Evolutionary conservation across 1,284 basidiomycete species (phyloP).

Genomic region (Mycena citricolor): DNA sequence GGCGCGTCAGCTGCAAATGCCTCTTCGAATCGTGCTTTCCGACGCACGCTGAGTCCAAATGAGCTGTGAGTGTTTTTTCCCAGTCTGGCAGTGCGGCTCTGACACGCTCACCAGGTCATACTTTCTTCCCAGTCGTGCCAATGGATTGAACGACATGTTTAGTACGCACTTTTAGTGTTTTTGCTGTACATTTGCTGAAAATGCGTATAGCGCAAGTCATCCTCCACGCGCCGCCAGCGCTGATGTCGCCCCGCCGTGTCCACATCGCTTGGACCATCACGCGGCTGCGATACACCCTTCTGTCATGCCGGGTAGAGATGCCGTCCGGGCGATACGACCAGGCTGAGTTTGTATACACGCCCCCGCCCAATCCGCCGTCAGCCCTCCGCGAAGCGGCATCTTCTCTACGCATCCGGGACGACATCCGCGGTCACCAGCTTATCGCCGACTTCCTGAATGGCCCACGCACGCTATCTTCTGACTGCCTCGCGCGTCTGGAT

Average conservation of each 20-base stretch:
- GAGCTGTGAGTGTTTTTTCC: slow-evolving; percentile 7
- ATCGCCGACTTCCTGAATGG: neutral
- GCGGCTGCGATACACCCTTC: slow-evolving; percentile 11
- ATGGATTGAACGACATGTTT: slow-evolving; percentile 19
- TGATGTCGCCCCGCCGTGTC: slow-evolving; percentile 15
- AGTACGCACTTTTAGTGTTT: neutral
- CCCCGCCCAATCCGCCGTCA: neutral
- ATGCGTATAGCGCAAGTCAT: slow-evolving; percentile 8
- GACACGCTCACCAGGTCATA: slow-evolving; percentile 10
- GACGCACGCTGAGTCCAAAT: slow-evolving; percentile 13
- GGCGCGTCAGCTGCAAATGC: too few species aligned
- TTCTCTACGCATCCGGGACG: neutral
- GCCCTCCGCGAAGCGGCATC: slow-evolving; percentile 2
- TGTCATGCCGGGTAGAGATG: slow-evolving; percentile 21
- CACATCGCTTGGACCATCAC: slow-evolving; percentile 16
- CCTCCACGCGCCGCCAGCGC: slow-evolving; percentile 7
- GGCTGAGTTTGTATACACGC: slow-evolving; percentile 15
- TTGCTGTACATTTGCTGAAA: too few species aligned
- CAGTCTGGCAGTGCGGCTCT: neutral
- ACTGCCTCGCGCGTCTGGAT: neutral
- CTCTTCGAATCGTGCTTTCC: too few species aligned
- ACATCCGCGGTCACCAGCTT: neutral
- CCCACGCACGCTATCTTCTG: neutral
- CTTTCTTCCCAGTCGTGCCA: slow-evolving; percentile 14
- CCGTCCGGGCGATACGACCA: slow-evolving; percentile 14